phyloP scores from a whole-genome alignment of 2,329 filamentous ascomycete genomes.

The Hyphodiscus sp. region DNA sequence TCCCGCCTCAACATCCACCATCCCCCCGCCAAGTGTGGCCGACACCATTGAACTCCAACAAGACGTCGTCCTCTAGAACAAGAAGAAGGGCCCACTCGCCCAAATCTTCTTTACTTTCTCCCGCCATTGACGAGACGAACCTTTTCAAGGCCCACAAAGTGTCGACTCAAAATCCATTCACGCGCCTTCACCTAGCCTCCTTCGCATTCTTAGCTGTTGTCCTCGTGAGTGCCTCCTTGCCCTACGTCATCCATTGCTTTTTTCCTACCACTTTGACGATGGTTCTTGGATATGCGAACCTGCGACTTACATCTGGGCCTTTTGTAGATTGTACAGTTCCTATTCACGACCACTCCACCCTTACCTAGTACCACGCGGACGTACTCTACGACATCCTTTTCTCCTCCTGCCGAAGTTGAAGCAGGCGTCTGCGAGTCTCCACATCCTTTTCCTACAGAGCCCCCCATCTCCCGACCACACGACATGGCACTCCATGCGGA shows the following conservation, averaged over 20 bases:
- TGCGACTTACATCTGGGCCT: constrained; percentile 3
- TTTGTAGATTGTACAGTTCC: constrained; percentile 44
- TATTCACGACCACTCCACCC: constrained; percentile 33
- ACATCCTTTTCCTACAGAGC: constrained; percentile 46
- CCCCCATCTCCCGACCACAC: constrained; percentile 48
- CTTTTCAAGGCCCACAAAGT: constrained; percentile 18
- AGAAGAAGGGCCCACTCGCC: constrained; percentile 23
- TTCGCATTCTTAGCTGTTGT: constrained; percentile 27
- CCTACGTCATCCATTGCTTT: not conserved
- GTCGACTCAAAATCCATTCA: constrained; percentile 22
- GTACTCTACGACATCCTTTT: constrained; percentile 31
- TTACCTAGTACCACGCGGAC: constrained; percentile 28
- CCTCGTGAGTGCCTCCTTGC: constrained; percentile 22
- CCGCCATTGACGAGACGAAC: constrained; percentile 10
- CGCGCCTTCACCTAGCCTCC: constrained; percentile 29
- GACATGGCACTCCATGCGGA: constrained; percentile 61
- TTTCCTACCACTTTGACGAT: not conserved
- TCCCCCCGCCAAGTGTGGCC: constrained; percentile 24
- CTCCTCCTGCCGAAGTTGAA: constrained; percentile 37
- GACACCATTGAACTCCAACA: constrained; percentile 7
- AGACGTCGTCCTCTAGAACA: constrained; percentile 23
- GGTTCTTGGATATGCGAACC: too few relatives aligned
- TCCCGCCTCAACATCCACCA: constrained; percentile 1
- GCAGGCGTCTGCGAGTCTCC: constrained; percentile 49
- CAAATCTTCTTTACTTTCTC: constrained; percentile 7